phyloP scores from a whole-genome alignment of 441 rosid species.

The Populus hybrid region DNA sequence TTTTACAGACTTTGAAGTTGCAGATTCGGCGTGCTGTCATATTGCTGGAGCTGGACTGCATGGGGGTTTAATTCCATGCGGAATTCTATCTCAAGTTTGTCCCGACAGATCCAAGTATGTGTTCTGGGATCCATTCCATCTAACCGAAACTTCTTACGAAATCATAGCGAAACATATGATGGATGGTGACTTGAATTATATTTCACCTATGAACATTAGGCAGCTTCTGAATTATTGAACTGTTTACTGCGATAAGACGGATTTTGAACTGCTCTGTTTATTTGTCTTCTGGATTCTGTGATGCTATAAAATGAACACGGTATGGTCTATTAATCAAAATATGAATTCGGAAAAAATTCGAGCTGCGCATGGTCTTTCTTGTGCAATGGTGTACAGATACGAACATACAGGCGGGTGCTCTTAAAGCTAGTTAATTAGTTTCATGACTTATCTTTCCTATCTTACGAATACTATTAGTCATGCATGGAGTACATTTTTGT shows the following conservation, averaged over 20 bases:
- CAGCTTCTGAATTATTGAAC: slow-evolving; percentile 29
- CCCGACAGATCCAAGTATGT: slow-evolving; percentile 54
- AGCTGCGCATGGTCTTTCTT: background rate
- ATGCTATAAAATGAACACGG: background rate
- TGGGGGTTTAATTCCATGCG: slow-evolving; percentile 72
- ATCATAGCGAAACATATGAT: slow-evolving; percentile 54
- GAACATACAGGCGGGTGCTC: background rate
- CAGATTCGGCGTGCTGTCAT: slow-evolving; percentile 49
- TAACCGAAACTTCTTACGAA: slow-evolving; percentile 58
- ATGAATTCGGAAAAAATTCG: background rate
- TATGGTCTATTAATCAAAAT: background rate
- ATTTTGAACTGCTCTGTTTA: background rate
- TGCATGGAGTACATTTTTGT: too few species aligned
- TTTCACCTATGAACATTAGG: slow-evolving; percentile 53
- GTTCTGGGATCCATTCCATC: slow-evolving; percentile 90
- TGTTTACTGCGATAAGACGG: background rate
- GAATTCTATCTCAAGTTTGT: slow-evolving; percentile 55
- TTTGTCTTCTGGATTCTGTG: background rate
- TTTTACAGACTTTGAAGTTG: slow-evolving; percentile 65
- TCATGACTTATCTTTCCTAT: too few species aligned
- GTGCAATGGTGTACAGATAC: background rate
- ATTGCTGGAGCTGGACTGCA: slow-evolving; percentile 33
- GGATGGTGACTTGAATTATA: slow-evolving; percentile 46
- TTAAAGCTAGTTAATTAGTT: background rate
- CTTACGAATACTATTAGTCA: too few species aligned